Evolutionary conservation across 768 basidiomycete species (phyloP).

Genomic region (Mycena pura): DNA sequence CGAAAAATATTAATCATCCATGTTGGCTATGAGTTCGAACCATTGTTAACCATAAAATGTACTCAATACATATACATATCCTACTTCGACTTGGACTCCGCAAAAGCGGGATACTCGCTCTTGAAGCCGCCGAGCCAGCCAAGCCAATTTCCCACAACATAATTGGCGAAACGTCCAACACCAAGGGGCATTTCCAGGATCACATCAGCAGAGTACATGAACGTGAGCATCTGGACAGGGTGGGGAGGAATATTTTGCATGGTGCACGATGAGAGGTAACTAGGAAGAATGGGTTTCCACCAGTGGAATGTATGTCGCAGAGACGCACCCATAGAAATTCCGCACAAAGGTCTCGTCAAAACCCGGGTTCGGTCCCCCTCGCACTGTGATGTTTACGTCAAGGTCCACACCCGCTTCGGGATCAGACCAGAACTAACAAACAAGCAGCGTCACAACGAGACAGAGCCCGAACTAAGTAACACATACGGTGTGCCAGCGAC

Average conservation of each 20-base stretch:
- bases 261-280: constrained; percentile 30
- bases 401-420: constrained; percentile 31
- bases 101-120: constrained; percentile 31
- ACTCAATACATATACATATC: too few species aligned
- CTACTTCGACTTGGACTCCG: constrained; percentile 3
- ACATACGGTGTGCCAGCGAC: constrained; percentile 31
- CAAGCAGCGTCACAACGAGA: background rate
- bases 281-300: background rate
- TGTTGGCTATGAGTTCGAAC: too few species aligned
- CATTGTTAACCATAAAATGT: too few species aligned
- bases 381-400: constrained; percentile 33
- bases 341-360: constrained; percentile 37
- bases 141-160: constrained; percentile 32
- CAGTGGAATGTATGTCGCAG: background rate
- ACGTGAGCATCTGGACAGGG: constrained; percentile 35
- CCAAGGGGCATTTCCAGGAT: constrained; percentile 33
- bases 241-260: constrained; percentile 31
- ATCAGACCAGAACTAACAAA: constrained; percentile 33
- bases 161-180: constrained; percentile 30
- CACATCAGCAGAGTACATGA: constrained; percentile 35
- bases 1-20: too few species aligned
- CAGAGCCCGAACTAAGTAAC: background rate
- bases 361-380: constrained; percentile 34
- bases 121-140: constrained; percentile 32
- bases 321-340: constrained; percentile 31